Percentiles rank a stretch among this genome's conserved stretches.
Evolutionary conservation across 495 filamentous ascomycete species (phyloP).

Genomic region (Clohesyomyces aquaticus): DNA sequence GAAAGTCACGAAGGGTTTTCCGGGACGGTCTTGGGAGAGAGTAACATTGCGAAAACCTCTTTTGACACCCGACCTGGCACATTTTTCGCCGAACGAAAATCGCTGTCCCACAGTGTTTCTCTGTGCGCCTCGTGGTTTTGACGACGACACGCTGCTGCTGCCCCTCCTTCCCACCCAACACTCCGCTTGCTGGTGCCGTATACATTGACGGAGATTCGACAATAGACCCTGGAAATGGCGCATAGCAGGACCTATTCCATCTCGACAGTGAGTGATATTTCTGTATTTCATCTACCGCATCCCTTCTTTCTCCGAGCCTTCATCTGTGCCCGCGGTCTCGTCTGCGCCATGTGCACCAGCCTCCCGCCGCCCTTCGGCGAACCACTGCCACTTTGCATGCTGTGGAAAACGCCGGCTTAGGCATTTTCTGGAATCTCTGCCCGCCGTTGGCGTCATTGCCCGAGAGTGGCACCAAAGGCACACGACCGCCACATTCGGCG

Average conservation of each 20-base stretch:
- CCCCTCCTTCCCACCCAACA: not conserved
- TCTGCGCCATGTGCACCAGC: not conserved
- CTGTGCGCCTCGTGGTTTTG: too few species aligned
- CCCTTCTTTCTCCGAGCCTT: slow-evolving; percentile 1
- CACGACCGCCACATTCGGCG: slow-evolving; percentile 4
- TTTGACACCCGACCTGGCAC: too few species aligned
- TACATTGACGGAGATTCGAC: not conserved
- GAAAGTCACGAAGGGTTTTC: too few species aligned
- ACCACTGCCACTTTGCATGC: slow-evolving; percentile 12
- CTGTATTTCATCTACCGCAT: not conserved
- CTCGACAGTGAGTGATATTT: slow-evolving; percentile 25
- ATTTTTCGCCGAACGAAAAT: too few species aligned
- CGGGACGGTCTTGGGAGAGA: too few species aligned
- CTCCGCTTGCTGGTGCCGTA: not conserved
- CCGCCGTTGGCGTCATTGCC: slow-evolving; percentile 9
- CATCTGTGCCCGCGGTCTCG: slow-evolving; percentile 10
- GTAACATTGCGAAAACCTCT: too few species aligned
- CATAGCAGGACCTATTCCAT: slow-evolving; percentile 31
- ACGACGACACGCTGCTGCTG: too few species aligned
- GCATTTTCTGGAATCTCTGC: not conserved
- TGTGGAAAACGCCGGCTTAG: slow-evolving; percentile 28
- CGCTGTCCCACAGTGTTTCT: too few species aligned
- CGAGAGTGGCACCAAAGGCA: slow-evolving; percentile 6
- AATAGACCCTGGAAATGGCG: slow-evolving; percentile 19
- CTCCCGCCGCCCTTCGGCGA: slow-evolving; percentile 13